Evolutionary conservation across 768 basidiomycete genomes (phyloP).

Genomic region (Mycena albidolilacea): DNA sequence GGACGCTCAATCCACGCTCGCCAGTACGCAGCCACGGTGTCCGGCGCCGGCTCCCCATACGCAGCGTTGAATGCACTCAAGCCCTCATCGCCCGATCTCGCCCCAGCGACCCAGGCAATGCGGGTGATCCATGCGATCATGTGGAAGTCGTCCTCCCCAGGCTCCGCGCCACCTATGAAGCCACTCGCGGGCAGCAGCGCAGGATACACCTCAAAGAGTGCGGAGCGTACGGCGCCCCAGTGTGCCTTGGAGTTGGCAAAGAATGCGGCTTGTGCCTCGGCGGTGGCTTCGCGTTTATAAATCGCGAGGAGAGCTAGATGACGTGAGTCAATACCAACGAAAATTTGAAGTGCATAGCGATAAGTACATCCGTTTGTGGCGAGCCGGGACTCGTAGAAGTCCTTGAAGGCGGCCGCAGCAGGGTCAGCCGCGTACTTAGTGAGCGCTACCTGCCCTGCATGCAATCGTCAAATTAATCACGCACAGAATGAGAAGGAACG

Average conservation of each 20-base stretch:
- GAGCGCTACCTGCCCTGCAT: neutral
- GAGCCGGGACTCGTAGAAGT: neutral
- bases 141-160: conserved; percentile 70
- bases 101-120: conserved; percentile 56
- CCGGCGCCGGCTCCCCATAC: conserved; percentile 53
- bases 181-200: conserved; percentile 54
- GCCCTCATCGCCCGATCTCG: conserved; percentile 52
- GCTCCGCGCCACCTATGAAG: conserved; percentile 62
- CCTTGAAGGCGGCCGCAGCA: neutral
- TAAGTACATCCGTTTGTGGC: neutral
- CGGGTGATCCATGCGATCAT: conserved; percentile 66
- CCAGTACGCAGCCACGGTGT: conserved; percentile 59
- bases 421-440: neutral
- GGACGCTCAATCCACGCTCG: conserved; percentile 57
- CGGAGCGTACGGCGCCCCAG: conserved; percentile 53
- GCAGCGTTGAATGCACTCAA: conserved; percentile 56
- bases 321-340: too few species aligned
- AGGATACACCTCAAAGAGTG: conserved; percentile 58
- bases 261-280: conserved; percentile 51
- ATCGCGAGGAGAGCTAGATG: neutral
- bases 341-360: neutral
- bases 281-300: conserved; percentile 54
- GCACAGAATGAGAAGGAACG: neutral
- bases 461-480: too few species aligned
- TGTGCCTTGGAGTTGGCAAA: conserved; percentile 55